Conservation (phyloP, 257 asterid species). For the Gentiana macrophylla region DNA sequence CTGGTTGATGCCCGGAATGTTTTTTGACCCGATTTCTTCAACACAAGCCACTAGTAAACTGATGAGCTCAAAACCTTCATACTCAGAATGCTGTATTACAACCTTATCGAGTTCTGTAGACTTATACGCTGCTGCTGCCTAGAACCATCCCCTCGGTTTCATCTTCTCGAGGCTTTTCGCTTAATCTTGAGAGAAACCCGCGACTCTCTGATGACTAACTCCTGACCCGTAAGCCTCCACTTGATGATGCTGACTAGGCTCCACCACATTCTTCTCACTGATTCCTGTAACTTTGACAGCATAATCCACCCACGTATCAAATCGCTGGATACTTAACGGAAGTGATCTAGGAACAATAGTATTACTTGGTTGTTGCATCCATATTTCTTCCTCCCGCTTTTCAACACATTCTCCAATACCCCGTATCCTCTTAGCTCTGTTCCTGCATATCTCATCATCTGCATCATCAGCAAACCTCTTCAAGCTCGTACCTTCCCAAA, state of each 20-base stretch:
- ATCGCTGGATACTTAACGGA: too few relatives aligned
- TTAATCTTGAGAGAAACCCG: slow-evolving; percentile 29
- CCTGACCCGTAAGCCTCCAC: slow-evolving; percentile 63
- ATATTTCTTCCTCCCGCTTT: too few relatives aligned
- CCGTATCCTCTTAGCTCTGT: slow-evolving; percentile 59
- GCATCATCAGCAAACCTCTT: slow-evolving; percentile 74
- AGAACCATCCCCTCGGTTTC: slow-evolving; percentile 57
- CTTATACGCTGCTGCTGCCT: slow-evolving; percentile 30
- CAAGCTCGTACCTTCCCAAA: slow-evolving; percentile 47
- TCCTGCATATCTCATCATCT: slow-evolving; percentile 36
- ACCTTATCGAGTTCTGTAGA: slow-evolving; percentile 17
- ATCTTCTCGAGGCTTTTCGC: slow-evolving; percentile 24
- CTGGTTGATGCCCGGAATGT: slow-evolving; percentile 47
- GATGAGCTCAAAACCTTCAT: slow-evolving; percentile 54
- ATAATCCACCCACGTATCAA: slow-evolving; percentile 71
- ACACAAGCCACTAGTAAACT: slow-evolving; percentile 66
- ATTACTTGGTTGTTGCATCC: too few relatives aligned
- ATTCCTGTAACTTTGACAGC: slow-evolving; percentile 42
- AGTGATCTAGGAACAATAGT: too few relatives aligned
- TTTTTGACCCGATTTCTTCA: slow-evolving; percentile 54
- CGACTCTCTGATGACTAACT: slow-evolving; percentile 53
- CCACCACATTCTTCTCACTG: slow-evolving; percentile 36
- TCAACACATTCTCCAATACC: slow-evolving; percentile 27
- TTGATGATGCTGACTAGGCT: slow-evolving; percentile 28
- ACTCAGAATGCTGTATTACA: slow-evolving; percentile 25